phyloP scores from a whole-genome alignment of 257 asterid genomes.

The Lycium ferocissimum region DNA sequence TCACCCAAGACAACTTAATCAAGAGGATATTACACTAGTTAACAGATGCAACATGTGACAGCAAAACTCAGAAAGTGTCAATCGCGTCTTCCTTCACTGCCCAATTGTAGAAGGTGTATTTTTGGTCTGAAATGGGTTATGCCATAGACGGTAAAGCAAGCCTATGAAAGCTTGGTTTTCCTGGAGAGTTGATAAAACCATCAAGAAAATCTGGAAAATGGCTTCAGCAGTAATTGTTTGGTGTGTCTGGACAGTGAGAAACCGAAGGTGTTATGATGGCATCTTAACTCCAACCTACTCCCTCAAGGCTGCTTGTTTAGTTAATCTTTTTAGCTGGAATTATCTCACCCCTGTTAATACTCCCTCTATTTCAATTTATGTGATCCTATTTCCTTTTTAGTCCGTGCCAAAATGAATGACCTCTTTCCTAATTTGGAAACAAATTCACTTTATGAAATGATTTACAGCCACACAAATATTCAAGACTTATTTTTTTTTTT shows the following conservation, averaged over 20 bases:
- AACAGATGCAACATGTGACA: background rate
- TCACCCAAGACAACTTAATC: constrained; percentile 8
- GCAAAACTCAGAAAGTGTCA: constrained; percentile 19
- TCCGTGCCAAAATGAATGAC: too few species aligned
- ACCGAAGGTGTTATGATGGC: background rate
- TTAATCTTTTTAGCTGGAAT: background rate
- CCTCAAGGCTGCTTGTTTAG: background rate
- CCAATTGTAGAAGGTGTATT: background rate
- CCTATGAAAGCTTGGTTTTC: background rate
- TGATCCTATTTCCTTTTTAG: too few species aligned
- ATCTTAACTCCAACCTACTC: background rate
- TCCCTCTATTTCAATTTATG: too few species aligned
- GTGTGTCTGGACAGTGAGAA: background rate
- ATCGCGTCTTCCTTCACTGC: background rate
- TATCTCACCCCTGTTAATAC: background rate
- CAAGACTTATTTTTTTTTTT: too few species aligned
- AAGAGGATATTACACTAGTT: background rate
- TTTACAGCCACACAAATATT: too few species aligned
- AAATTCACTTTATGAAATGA: too few species aligned
- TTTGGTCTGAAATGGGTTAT: constrained; percentile 13
- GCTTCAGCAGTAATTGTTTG: background rate
- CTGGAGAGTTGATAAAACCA: background rate
- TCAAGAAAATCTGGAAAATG: constrained; percentile 1
- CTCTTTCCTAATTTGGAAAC: too few species aligned
- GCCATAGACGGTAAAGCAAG: background rate